Base-by-base conservation (phyloP, 2,329 filamentous ascomycete species). In the Ceratocystis papillata region DNA sequence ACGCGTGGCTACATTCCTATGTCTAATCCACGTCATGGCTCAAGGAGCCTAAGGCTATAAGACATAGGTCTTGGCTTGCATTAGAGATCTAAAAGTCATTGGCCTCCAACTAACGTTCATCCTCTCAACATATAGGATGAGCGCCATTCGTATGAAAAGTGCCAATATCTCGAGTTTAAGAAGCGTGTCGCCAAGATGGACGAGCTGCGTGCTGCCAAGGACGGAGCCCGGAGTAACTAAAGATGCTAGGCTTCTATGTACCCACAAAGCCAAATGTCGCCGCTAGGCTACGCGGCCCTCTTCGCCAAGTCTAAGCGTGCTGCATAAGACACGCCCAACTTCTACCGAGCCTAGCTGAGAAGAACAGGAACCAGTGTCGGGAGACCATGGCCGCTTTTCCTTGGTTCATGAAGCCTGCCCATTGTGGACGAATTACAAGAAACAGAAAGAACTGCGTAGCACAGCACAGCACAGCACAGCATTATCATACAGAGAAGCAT, bases 111-210 rank as follows among this genome's bases (percentile, higher is more conserved):
- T 62, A 33, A 22, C 12, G 6, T 48, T 17, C 60, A 17, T 17
- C n/a, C 22, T 45, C 41, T 63, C 48, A 12, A 20, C 41, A 25
- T 44, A 30, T 17, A 97, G 94, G 86, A 91, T 76, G 94, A 99
- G 82, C 83, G 94, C 80, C 94, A 99, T 79, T 88, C 87, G 74
- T 99, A 99, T 82, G 94, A 99, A 77, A 97, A 97, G 78, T 99
- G 94, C 84, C 94, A 99, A 75, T 99, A 99, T 78, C 89, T 89
- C 70, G 94, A 97, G 77, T 99, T 99, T 83, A 96, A 96, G 86
- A 90, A 93, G 83, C 87, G 94, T 67, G 94, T 99, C 70, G 90
- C 88, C 74, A 97, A 96, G 86, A 99, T 99, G 94, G 86, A 97
- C 73, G 92, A 99, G 81, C 79, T 99, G 74, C 84, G 91, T 75